phyloP scores from a whole-genome alignment of 176 grass and related monocot genomes.

The Canna indica region DNA sequence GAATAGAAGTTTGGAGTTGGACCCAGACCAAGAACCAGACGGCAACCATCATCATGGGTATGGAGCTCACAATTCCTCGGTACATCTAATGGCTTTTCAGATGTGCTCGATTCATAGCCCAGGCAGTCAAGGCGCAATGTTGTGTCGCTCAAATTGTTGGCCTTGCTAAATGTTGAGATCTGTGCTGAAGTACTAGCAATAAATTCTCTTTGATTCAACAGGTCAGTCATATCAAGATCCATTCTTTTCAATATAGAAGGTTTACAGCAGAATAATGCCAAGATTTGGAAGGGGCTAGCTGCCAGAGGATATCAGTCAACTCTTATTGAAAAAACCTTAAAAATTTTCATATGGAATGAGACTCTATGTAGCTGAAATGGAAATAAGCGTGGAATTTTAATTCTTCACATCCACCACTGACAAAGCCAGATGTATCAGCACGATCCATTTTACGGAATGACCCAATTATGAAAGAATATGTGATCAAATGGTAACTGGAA shows the following conservation, averaged over 20 bases:
- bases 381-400: slow-evolving; percentile 61
- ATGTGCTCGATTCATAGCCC: slow-evolving; percentile 9
- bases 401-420: slow-evolving; percentile 48
- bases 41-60: slow-evolving; percentile 60
- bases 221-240: slow-evolving; percentile 58
- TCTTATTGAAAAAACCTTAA: slow-evolving; percentile 31
- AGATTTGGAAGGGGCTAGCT: background rate
- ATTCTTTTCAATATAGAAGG: slow-evolving; percentile 34
- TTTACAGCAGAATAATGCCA: slow-evolving; percentile 18
- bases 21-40: slow-evolving; percentile 75
- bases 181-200: slow-evolving; percentile 8
- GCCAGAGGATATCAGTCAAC: slow-evolving; percentile 20
- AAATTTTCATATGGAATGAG: slow-evolving; percentile 33
- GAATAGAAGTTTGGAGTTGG: slow-evolving; percentile 60
- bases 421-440: slow-evolving; percentile 85
- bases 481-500: background rate
- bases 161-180: slow-evolving; percentile 29
- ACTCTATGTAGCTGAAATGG: slow-evolving; percentile 56
- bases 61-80: slow-evolving; percentile 24
- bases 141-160: slow-evolving; percentile 28
- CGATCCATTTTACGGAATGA: slow-evolving; percentile 57
- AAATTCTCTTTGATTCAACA: slow-evolving; percentile 35
- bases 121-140: slow-evolving; percentile 29
- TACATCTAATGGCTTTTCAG: slow-evolving; percentile 26
- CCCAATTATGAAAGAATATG: slow-evolving; percentile 7